These are phyloP conservation scores for Letharia columbiana DNA, from an alignment of 495 filamentous ascomycete genomes.

Conservation along the genomic window DNA sequence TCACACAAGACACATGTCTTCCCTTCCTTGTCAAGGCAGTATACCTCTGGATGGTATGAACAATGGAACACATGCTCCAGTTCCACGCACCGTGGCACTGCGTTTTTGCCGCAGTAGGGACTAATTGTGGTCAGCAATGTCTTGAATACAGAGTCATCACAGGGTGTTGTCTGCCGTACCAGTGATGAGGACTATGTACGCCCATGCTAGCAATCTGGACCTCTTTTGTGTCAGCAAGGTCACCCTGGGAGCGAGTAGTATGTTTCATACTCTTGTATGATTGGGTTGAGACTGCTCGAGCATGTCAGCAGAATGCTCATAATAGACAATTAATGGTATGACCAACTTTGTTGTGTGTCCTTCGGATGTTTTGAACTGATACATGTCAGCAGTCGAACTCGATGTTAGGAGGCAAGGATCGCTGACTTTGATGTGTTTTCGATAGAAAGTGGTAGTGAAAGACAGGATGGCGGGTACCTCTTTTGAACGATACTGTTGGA, in stretches of 20 bases:
- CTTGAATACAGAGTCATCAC: not conserved
- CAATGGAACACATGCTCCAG: not conserved
- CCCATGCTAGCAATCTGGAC: not conserved
- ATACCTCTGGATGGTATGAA: not conserved
- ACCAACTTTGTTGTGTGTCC: not conserved
- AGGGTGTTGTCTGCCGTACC: not conserved
- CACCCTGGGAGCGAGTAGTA: not conserved
- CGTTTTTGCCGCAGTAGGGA: not conserved
- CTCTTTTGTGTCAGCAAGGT: not conserved
- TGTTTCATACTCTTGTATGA: not conserved
- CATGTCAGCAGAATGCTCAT: not conserved
- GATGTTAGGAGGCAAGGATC: not conserved
- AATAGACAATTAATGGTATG: not conserved
- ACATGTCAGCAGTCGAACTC: not conserved
- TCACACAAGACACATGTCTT: not conserved
- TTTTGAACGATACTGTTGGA: not conserved
- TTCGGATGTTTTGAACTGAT: not conserved
- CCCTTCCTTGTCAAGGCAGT: not conserved
- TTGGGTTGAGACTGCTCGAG: not conserved
- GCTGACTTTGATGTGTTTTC: not conserved
- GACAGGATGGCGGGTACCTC: not conserved
- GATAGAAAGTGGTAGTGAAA: not conserved
- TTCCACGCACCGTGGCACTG: not conserved
- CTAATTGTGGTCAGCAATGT: not conserved
- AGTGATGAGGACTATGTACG: not conserved